These are phyloP conservation scores for Trametes punicea DNA, from an alignment of 768 basidiomycete genomes.

Conservation along the genomic window DNA sequence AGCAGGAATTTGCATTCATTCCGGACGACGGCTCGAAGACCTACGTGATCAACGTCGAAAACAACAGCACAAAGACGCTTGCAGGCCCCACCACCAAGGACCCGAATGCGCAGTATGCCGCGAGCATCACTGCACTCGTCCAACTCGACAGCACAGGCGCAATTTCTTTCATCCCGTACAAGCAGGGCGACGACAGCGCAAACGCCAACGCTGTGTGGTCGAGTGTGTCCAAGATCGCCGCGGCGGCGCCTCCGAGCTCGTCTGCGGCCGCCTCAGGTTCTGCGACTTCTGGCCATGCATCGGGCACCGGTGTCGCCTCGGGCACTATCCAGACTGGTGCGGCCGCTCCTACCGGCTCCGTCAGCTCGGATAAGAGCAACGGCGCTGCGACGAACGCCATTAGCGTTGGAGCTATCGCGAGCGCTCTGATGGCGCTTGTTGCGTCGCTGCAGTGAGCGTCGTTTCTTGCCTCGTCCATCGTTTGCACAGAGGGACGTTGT, in stretches of 20 bases:
- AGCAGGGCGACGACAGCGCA: conserved; percentile 38
- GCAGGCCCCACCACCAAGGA: conserved; percentile 61
- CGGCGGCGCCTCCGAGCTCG: conserved; percentile 37
- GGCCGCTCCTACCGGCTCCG: background rate
- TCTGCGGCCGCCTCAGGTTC: conserved; percentile 9
- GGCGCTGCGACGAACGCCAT: conserved; percentile 1
- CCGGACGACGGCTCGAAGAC: conserved; percentile 69
- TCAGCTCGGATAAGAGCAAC: background rate
- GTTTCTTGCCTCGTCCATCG: background rate
- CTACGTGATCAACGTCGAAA: conserved; percentile 74
- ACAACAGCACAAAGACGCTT: conserved; percentile 61
- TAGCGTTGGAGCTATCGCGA: background rate
- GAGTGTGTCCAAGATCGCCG: conserved; percentile 41
- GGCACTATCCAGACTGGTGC: background rate
- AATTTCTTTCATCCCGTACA: conserved; percentile 60
- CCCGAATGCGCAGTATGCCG: conserved; percentile 58
- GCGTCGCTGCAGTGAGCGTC: conserved; percentile 4
- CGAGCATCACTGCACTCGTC: conserved; percentile 56
- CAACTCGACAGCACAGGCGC: conserved; percentile 63
- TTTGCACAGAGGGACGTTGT: conserved; percentile 7
- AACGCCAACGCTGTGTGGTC: conserved; percentile 51
- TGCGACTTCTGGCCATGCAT: background rate
- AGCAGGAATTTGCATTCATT: conserved; percentile 74
- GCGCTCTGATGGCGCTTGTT: conserved; percentile 5
- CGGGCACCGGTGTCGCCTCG: background rate